Evolutionary conservation across 352 stramenopile species (phyloP), one percentile per base, ranked within the genome.

Genomic region (Phytopythium montanum): DNA sequence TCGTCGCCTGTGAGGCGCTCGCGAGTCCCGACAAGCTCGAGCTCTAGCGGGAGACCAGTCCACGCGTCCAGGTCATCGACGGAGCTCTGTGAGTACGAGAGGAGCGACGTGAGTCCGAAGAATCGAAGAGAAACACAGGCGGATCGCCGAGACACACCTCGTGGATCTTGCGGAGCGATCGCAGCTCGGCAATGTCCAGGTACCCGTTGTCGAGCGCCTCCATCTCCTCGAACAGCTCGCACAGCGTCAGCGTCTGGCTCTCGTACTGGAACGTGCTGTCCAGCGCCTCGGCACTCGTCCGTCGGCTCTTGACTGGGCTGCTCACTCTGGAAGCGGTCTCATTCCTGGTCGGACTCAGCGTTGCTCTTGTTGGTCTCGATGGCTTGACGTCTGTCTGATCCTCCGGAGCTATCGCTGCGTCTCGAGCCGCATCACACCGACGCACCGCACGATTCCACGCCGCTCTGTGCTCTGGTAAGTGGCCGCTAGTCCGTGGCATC

Each of bases 371-470:
- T 10, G 21, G 28, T 26, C 29, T 44, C 9, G n/a, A 2, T 5
- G 26, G 0, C 14, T 1, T 19, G 3, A 16, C 10, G 13, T 52
- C 45, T 36, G 13, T 2, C 16, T 52, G 45, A 29, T 23, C 13
- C 14, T 36, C 23, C 7, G 21, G 10, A 2, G 19, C 18, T 23
- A 2, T 42, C 9, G 50, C 16, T 55, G 50, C 18, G 2, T 2
- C 33, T n/a, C 66, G 70, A 5, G 62, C 72, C 19, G 70, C 66
- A 62, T 79, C 61, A 54, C 78, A 89, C 9, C 82, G 62, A 25
- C 82, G 78, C 48, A 92, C 70, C 0, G 73, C 79, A 19, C 78
- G 82, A 55, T 92, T 92, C 82, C 80, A 92, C 39, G 87, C 65
- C 28, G 77, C 72, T 25, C 82, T 62, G 18, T 69, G 64, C 21